Evolutionary conservation across 75 land plant species (phyloP).

Genomic region (Sequoia sempervirens): DNA sequence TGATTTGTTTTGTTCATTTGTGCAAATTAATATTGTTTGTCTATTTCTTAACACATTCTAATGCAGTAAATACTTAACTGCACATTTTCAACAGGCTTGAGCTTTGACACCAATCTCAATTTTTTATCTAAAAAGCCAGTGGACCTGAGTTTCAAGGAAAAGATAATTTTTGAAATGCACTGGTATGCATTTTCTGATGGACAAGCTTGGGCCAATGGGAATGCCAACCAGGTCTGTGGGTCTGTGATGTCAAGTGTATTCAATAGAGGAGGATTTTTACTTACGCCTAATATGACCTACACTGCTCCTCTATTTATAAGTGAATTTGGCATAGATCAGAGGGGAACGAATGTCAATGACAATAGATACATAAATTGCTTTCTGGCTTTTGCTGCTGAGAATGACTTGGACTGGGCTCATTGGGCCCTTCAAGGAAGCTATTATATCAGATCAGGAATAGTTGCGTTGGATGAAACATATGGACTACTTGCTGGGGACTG

Average conservation of each 20-base stretch:
- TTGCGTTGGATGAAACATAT: slow-evolving; percentile 61
- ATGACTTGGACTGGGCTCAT: slow-evolving; percentile 76
- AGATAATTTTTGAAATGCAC: slow-evolving; percentile 75
- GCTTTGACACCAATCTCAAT: slow-evolving; percentile 57
- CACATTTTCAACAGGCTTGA: background rate
- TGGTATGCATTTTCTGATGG: slow-evolving; percentile 70
- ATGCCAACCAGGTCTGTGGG: slow-evolving; percentile 71
- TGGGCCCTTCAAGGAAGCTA: slow-evolving; percentile 85
- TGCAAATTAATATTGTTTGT: too few species aligned
- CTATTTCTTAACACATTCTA: background rate
- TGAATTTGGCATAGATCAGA: slow-evolving; percentile 68
- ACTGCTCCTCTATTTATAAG: slow-evolving; percentile 57
- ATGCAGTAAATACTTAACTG: background rate
- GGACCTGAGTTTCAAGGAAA: slow-evolving; percentile 29
- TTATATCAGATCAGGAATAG: slow-evolving; percentile 50
- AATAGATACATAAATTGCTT: slow-evolving; percentile 65
- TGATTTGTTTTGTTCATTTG: too few species aligned
- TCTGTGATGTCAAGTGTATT: slow-evolving; percentile 18
- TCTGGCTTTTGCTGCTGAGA: slow-evolving; percentile 42
- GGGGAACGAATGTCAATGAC: slow-evolving; percentile 49
- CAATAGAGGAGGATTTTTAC: slow-evolving; percentile 39
- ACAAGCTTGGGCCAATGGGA: slow-evolving; percentile 36
- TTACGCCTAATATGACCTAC: slow-evolving; percentile 11
- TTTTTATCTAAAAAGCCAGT: slow-evolving; percentile 38
- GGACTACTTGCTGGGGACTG: slow-evolving; percentile 52